Evolutionary conservation across 176 grass and related monocot species (phyloP).

Genomic region (Phoenix roebelenii): DNA sequence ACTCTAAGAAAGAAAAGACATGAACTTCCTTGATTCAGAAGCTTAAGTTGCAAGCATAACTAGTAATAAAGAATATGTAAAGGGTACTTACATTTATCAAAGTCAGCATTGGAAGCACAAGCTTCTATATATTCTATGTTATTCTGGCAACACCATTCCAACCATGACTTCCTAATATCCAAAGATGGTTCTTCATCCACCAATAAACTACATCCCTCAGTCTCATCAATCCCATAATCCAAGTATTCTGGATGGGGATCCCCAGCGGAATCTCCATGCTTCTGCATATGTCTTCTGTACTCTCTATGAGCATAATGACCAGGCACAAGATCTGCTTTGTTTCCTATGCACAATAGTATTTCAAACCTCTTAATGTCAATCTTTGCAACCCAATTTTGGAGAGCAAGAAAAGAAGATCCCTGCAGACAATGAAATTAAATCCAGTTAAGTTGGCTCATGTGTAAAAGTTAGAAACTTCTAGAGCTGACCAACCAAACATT

Average conservation of each 20-base stretch:
- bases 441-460: no score
- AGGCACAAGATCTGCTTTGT: slow-evolving; percentile 86
- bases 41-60: no score
- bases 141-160: slow-evolving; percentile 63
- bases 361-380: slow-evolving; percentile 79
- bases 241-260: slow-evolving; percentile 66
- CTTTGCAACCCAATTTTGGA: slow-evolving; percentile 61
- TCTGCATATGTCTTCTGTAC: slow-evolving; percentile 65
- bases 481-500: no score
- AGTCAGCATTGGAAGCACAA: slow-evolving; percentile 73
- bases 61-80: no score
- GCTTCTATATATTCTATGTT: slow-evolving; percentile 91
- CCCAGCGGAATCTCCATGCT: slow-evolving; percentile 36
- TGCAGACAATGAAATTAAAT: slow-evolving; percentile 26
- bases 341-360: slow-evolving; percentile 83
- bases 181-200: slow-evolving; percentile 54
- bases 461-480: no score
- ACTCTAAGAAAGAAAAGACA: neutral
- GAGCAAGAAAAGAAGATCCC: slow-evolving; percentile 64
- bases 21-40: no score
- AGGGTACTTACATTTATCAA: slow-evolving; percentile 80
- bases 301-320: slow-evolving; percentile 60
- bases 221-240: slow-evolving; percentile 74
- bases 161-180: slow-evolving; percentile 47
- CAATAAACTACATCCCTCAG: slow-evolving; percentile 66